Evolutionary conservation across 2,329 filamentous ascomycete genomes (phyloP).

Genomic region (Colletotrichum sp.): DNA sequence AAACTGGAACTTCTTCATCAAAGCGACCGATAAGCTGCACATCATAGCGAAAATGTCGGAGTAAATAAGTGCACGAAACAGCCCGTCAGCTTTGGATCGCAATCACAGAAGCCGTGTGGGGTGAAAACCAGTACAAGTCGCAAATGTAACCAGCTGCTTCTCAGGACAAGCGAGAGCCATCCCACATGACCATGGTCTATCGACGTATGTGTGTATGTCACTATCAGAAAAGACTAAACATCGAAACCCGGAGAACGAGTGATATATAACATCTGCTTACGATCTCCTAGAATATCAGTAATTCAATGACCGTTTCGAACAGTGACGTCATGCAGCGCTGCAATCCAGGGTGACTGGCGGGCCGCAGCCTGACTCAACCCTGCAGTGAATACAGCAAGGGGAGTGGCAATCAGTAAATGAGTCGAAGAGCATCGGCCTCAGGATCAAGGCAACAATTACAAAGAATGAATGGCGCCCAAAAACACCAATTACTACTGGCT

Average conservation of each 20-base stretch:
- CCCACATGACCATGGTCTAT: background rate
- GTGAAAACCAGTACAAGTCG: background rate
- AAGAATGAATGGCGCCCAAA: background rate
- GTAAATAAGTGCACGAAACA: background rate
- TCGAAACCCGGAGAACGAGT: background rate
- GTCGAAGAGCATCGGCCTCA: background rate
- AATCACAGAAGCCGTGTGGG: rapidly evolving
- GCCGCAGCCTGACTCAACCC: background rate
- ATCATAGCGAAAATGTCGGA: background rate
- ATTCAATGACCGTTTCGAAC: background rate
- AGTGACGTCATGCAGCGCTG: background rate
- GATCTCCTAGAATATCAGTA: background rate
- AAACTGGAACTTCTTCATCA: background rate
- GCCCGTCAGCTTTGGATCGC: background rate
- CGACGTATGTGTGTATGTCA: background rate
- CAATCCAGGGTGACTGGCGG: rapidly evolving
- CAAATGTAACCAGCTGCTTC: no score
- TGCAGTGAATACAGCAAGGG: background rate
- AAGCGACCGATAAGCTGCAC: rapidly evolving
- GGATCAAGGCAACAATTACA: background rate
- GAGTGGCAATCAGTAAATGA: rapidly evolving
- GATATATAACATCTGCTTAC: background rate
- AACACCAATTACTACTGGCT: background rate
- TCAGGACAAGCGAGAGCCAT: background rate
- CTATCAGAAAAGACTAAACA: background rate